Conservation (phyloP, 2,329 filamentous ascomycete genomes). For the Penicillium sp. region DNA sequence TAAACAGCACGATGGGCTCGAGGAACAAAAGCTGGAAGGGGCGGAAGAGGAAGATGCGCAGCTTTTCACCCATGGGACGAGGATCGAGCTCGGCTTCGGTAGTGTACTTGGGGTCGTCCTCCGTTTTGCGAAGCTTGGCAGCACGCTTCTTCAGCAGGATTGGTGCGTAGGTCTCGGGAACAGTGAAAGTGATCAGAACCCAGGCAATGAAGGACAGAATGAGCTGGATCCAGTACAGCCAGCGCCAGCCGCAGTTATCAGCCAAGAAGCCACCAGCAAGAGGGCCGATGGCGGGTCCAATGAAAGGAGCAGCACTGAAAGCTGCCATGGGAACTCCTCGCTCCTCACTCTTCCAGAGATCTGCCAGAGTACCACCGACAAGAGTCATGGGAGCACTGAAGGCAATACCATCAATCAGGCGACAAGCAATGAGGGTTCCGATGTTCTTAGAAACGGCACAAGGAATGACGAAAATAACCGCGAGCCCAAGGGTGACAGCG, state of each 20-base stretch:
- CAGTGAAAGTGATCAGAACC: slow-evolving; percentile 77
- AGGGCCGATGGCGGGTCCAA: slow-evolving; percentile 74
- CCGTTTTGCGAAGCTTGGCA: slow-evolving; percentile 64
- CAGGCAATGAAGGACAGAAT: slow-evolving; percentile 69
- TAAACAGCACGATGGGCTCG: slow-evolving; percentile 80
- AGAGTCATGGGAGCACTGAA: slow-evolving; percentile 85
- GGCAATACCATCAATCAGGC: slow-evolving; percentile 74
- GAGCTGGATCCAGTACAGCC: slow-evolving; percentile 83
- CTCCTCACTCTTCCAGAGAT: slow-evolving; percentile 81
- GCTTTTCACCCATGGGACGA: slow-evolving; percentile 63
- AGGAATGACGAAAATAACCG: slow-evolving; percentile 75
- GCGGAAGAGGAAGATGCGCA: slow-evolving; percentile 71
- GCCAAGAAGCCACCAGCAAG: slow-evolving; percentile 72
- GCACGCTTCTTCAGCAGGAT: slow-evolving; percentile 69
- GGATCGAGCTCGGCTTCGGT: slow-evolving; percentile 78
- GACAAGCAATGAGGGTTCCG: slow-evolving; percentile 68
- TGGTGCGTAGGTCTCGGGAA: slow-evolving; percentile 84
- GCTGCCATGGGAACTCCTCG: slow-evolving; percentile 82
- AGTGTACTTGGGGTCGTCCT: slow-evolving; percentile 64
- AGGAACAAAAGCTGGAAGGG: slow-evolving; percentile 81
- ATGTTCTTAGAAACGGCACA: slow-evolving; percentile 75
- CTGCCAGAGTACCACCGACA: slow-evolving; percentile 75
- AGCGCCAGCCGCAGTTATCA: slow-evolving; percentile 70
- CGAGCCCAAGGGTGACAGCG: slow-evolving; percentile 61
- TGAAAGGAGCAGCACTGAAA: slow-evolving; percentile 76